A percentile compares a stretch with the other conserved stretches of the same genome.
Conservation (phyloP, 2,329 filamentous ascomycete genomes). For the Biscogniauxia mediterranea region DNA sequence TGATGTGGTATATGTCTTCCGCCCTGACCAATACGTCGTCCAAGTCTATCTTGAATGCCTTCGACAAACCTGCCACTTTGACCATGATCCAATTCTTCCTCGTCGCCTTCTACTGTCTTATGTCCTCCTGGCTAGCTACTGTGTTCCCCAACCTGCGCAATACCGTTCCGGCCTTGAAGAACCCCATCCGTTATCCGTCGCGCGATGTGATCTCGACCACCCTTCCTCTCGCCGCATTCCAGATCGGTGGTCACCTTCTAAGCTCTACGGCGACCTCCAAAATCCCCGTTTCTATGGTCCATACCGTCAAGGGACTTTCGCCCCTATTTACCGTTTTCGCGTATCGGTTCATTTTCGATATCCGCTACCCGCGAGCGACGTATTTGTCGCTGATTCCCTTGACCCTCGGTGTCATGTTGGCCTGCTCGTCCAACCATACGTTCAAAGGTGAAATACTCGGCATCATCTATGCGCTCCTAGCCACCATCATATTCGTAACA, state of each 20-base stretch:
- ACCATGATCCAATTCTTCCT: constrained; percentile 93
- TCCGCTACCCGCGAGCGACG: constrained; percentile 81
- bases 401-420: constrained; percentile 91
- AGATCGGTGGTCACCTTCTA: constrained; percentile 88
- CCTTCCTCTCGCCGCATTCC: constrained; percentile 87
- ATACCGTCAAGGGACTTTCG: constrained; percentile 97
- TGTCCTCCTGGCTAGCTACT: constrained; percentile 73
- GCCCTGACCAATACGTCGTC: constrained; percentile 97
- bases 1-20: constrained; percentile 92
- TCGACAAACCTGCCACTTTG: constrained; percentile 86
- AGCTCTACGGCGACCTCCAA: constrained; percentile 91
- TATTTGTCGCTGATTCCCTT: constrained; percentile 89
- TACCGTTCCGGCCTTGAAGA: constrained; percentile 73
- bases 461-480: constrained; percentile 83
- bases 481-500: constrained; percentile 92
- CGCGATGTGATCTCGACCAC: constrained; percentile 82
- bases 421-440: constrained; percentile 77
- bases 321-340: constrained; percentile 93
- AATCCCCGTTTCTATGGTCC: constrained; percentile 94
- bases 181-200: constrained; percentile 79
- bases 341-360: constrained; percentile 85
- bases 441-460: constrained; percentile 87
- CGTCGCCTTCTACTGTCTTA: constrained; percentile 82
- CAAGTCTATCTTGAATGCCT: constrained; percentile 91
- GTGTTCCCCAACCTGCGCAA: constrained; percentile 69